A percentile compares a stretch with the other conserved stretches of the same genome.
Conservation (phyloP, 2,329 filamentous ascomycete genomes). For the Aspergillus fructus region DNA sequence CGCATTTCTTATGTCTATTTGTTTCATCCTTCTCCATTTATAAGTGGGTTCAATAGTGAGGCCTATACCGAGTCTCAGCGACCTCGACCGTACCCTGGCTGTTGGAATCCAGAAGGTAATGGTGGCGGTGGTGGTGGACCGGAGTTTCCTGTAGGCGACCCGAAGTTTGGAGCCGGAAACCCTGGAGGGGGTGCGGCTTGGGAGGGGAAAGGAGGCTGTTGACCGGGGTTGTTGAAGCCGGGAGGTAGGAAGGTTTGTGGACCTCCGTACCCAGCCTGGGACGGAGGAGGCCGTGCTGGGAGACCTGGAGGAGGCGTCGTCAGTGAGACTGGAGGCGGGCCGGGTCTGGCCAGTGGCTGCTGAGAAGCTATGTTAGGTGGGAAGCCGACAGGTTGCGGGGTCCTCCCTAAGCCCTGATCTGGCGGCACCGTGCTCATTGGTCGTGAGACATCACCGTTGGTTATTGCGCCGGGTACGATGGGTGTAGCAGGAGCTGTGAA, state of each 20-base stretch:
- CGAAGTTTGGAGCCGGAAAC: constrained; percentile 53
- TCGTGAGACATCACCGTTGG: constrained; percentile 41
- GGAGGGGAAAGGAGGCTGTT: constrained; percentile 31
- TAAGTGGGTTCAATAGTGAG: not conserved
- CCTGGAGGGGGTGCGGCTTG: constrained; percentile 50
- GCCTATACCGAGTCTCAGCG: constrained; percentile 26
- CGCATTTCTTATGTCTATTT: not conserved
- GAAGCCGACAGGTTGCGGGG: constrained; percentile 41
- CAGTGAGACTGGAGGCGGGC: constrained; percentile 55
- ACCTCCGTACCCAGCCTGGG: constrained; percentile 67
- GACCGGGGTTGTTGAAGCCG: constrained; percentile 36
- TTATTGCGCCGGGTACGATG: constrained; percentile 45
- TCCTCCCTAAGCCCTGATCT: constrained; percentile 42
- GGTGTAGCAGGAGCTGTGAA: constrained; percentile 57
- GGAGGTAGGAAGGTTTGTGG: constrained; percentile 46
- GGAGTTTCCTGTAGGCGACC: constrained; percentile 28
- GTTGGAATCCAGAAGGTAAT: constrained; percentile 45
- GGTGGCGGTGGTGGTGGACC: constrained; percentile 35
- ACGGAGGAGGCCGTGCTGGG: constrained; percentile 69
- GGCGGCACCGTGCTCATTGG: constrained; percentile 32
- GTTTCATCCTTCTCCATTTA: not conserved
- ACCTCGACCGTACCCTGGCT: constrained; percentile 37
- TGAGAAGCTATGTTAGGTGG: constrained; percentile 44
- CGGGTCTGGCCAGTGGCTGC: constrained; percentile 47
- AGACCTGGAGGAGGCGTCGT: constrained; percentile 52